phyloP scores from a whole-genome alignment of 257 asterid species.

The Solanum boliviense region DNA sequence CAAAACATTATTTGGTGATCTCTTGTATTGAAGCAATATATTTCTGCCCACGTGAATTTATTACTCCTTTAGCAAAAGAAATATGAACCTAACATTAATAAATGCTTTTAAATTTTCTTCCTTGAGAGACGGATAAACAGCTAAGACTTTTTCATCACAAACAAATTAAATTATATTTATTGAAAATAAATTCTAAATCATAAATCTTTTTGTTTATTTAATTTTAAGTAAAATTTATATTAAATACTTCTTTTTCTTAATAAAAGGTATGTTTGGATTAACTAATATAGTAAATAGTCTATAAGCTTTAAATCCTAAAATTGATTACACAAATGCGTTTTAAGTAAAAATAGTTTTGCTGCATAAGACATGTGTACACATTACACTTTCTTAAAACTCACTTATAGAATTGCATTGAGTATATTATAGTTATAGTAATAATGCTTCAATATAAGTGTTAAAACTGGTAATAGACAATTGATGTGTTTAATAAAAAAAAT shows the following conservation, averaged over 20 bases:
- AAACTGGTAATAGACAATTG: too few species aligned
- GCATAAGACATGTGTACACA: too few species aligned
- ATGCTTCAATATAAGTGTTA: not conserved
- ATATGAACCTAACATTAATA: not conserved
- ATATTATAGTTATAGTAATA: too few species aligned
- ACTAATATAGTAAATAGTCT: not conserved
- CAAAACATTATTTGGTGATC: too few species aligned
- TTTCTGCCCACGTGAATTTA: not conserved
- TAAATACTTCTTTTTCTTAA: not conserved
- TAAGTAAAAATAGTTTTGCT: too few species aligned
- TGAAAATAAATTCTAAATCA: not conserved
- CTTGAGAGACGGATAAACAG: not conserved
- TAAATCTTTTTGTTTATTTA: not conserved
- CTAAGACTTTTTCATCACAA: not conserved
- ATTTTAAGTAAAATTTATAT: too few species aligned
- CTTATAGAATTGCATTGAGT: too few species aligned
- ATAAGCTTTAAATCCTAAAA: not conserved
- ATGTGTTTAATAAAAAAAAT: not conserved
- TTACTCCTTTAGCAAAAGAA: not conserved
- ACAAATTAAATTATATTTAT: too few species aligned
- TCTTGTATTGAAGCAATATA: too few species aligned
- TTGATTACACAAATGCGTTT: too few species aligned
- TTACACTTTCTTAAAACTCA: too few species aligned
- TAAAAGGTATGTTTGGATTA: too few species aligned
- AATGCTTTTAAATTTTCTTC: not conserved